These are phyloP conservation scores for Salix brachista DNA, from an alignment of 345 rosid species.

Conservation along the genomic window DNA sequence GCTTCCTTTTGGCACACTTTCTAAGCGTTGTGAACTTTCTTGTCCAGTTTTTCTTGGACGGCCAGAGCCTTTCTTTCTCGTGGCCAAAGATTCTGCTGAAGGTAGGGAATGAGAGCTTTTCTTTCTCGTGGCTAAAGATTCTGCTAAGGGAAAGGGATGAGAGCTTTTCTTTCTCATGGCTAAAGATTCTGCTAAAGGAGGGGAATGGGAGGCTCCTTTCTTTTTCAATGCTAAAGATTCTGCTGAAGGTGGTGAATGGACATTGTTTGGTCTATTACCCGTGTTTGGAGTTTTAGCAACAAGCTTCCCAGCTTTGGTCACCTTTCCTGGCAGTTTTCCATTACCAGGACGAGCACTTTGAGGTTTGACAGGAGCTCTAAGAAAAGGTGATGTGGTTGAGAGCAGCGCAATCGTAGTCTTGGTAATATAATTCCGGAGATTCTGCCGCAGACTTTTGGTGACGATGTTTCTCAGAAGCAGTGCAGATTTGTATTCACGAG, in stretches of 20 bases:
- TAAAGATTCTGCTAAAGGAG: conserved; percentile 39
- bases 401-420: conserved; percentile 24
- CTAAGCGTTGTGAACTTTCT: conserved; percentile 18
- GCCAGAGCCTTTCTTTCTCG: conserved; percentile 27
- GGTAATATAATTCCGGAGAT: conserved; percentile 29
- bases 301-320: conserved; percentile 18
- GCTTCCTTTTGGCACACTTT: conserved; percentile 36
- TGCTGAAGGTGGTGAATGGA: conserved; percentile 32
- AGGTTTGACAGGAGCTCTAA: conserved; percentile 40
- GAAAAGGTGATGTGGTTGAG: conserved; percentile 19
- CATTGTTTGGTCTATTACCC: conserved; percentile 26
- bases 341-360: conserved; percentile 30
- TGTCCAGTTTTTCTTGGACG: conserved; percentile 28
- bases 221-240: conserved; percentile 29
- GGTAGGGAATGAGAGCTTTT: too few relatives aligned
- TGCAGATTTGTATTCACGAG: conserved; percentile 79
- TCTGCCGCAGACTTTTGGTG: conserved; percentile 42
- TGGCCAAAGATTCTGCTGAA: too few relatives aligned
- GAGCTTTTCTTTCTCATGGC: not conserved
- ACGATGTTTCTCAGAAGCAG: conserved; percentile 52
- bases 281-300: conserved; percentile 24
- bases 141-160: too few relatives aligned
- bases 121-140: not conserved
- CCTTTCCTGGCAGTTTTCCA: conserved; percentile 16
- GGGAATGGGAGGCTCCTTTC: conserved; percentile 13